phyloP scores from a whole-genome alignment of 805 yeast genomes.

The Sugiyamaella valdiviana region DNA sequence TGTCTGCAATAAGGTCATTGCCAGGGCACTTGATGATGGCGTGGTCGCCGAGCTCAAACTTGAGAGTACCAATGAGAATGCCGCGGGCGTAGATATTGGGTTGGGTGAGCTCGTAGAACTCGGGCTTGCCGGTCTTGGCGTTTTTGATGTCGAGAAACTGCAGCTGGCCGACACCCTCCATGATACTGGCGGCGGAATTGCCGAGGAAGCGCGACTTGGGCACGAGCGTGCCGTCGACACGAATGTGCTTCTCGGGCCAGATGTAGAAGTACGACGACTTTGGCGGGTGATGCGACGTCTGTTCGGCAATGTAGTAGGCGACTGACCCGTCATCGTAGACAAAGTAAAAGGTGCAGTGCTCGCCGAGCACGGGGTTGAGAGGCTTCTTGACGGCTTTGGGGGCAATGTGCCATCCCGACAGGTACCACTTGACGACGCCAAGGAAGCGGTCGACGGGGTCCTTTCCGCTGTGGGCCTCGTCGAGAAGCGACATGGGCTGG shows the following conservation, averaged over 20 bases:
- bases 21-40: conserved; percentile 64
- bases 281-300: conserved; percentile 98
- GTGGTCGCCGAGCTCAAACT: conserved; percentile 89
- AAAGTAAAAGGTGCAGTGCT: conserved; percentile 88
- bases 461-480: conserved; percentile 55
- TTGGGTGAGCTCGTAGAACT: conserved; percentile 78
- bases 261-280: conserved; percentile 87
- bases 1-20: conserved; percentile 59
- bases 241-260: conserved; percentile 71
- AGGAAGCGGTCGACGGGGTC: conserved; percentile 67
- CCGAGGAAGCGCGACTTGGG: conserved; percentile 90
- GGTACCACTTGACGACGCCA: conserved; percentile 76
- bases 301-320: conserved; percentile 87
- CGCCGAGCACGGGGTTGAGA: conserved; percentile 89
- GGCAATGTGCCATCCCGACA: conserved; percentile 96
- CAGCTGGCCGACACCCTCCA: conserved; percentile 83
- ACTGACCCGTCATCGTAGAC: conserved; percentile 54
- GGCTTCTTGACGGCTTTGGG: conserved; percentile 99
- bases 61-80: conserved; percentile 81
- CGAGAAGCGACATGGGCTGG: conserved; percentile 64
- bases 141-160: conserved; percentile 57
- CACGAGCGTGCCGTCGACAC: conserved; percentile 82
- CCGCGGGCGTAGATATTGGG: conserved; percentile 96
- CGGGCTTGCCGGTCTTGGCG: conserved; percentile 40
- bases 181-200: conserved; percentile 92